These are phyloP conservation scores for Aspergillus novofumigatus DNA, from an alignment of 2,329 filamentous ascomycete species.

Conservation along the genomic window DNA sequence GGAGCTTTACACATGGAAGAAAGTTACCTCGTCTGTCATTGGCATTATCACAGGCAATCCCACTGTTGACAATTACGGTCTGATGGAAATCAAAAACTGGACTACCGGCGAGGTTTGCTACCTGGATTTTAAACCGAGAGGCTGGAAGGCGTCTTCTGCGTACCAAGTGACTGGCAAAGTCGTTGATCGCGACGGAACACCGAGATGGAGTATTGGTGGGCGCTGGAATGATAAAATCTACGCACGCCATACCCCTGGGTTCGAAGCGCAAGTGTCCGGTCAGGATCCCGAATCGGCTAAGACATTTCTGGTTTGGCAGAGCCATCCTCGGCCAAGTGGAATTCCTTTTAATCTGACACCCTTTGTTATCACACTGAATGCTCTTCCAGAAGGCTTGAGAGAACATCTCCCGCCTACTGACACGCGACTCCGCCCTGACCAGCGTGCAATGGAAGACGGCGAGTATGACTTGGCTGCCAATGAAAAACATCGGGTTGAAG, in stretches of 20 bases:
- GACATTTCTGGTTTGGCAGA: slow-evolving; percentile 91
- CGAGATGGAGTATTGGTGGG: slow-evolving; percentile 84
- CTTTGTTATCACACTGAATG: slow-evolving; percentile 92
- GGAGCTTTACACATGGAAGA: slow-evolving; percentile 98
- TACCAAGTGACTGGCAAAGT: slow-evolving; percentile 87
- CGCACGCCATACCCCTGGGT: slow-evolving; percentile 86
- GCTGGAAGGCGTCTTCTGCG: slow-evolving; percentile 91
- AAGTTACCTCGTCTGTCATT: slow-evolving; percentile 94
- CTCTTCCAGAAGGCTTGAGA: slow-evolving; percentile 74
- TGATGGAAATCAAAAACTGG: slow-evolving; percentile 97
- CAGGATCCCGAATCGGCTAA: slow-evolving; percentile 58
- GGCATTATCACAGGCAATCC: slow-evolving; percentile 97
- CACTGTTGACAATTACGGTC: slow-evolving; percentile 94
- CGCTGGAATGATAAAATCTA: slow-evolving; percentile 98
- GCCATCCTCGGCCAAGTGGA: slow-evolving; percentile 70
- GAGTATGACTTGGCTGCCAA: slow-evolving; percentile 87
- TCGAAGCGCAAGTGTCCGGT: slow-evolving; percentile 60
- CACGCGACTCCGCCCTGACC: slow-evolving; percentile 86
- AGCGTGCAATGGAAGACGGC: slow-evolving; percentile 98
- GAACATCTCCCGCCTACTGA: slow-evolving; percentile 85
- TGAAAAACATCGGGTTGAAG: slow-evolving; percentile 92
- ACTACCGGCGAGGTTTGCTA: slow-evolving; percentile 87
- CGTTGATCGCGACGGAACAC: slow-evolving; percentile 70
- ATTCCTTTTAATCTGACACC: slow-evolving; percentile 97
- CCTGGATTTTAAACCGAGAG: slow-evolving; percentile 89